Percentiles rank a stretch among this genome's conserved stretches.
Conservation (phyloP, 2,329 filamentous ascomycete species). For the Nemania sp. region DNA sequence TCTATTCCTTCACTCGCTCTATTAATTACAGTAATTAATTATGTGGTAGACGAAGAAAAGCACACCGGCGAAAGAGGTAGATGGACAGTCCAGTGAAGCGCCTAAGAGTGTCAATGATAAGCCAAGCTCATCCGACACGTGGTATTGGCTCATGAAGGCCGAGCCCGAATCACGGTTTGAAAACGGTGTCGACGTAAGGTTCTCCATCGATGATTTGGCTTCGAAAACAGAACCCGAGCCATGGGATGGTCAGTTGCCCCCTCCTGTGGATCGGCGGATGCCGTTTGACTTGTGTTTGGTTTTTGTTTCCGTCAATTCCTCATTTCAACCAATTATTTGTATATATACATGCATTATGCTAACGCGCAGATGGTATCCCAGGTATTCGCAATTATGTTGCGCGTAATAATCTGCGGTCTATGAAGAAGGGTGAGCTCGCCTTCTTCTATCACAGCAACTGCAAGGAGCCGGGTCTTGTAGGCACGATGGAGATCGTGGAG, state of each 20-base stretch:
- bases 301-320: conserved; percentile 34
- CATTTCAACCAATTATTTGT: conserved; percentile 15
- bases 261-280: not conserved
- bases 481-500: conserved; percentile 84
- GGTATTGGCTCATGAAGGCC: conserved; percentile 83
- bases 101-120: conserved; percentile 6
- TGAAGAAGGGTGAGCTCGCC: conserved; percentile 88
- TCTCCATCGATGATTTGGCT: conserved; percentile 89
- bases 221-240: conserved; percentile 76
- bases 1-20: no score
- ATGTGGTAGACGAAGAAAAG: not conserved
- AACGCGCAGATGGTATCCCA: conserved; percentile 25
- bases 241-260: conserved; percentile 75
- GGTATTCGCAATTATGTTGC: conserved; percentile 54
- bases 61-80: conserved; percentile 1
- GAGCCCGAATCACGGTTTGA: conserved; percentile 86
- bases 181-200: conserved; percentile 85
- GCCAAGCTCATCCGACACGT: conserved; percentile 27
- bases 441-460: conserved; percentile 98
- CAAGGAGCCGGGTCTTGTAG: conserved; percentile 84
- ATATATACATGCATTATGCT: conserved; percentile 20
- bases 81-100: conserved; percentile 15
- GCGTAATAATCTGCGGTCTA: conserved; percentile 85
- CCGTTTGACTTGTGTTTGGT: conserved; percentile 2
- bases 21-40: no score